Evolutionary conservation across 345 rosid species (phyloP).

Genomic region (Melaleuca alternifolia): DNA sequence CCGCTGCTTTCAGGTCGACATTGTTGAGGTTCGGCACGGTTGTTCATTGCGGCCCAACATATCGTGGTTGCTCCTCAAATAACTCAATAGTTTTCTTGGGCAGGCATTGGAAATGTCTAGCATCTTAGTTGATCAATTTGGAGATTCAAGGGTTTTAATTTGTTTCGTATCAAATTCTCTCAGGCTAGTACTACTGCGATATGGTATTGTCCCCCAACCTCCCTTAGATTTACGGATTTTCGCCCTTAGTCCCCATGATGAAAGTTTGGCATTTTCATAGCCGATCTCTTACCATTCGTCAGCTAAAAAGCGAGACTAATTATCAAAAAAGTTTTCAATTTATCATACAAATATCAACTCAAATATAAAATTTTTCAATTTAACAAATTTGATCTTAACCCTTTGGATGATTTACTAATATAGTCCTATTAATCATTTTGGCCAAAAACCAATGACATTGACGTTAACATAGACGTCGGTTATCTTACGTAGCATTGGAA

Average conservation of each 20-base stretch:
- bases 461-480: rapidly evolving
- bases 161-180: not conserved
- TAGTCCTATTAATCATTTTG: not conserved
- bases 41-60: not conserved
- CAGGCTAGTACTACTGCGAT: not conserved
- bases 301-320: not conserved
- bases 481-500: not conserved
- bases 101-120: not conserved
- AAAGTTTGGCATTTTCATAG: not conserved
- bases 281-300: rapidly evolving
- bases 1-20: not conserved
- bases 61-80: not conserved
- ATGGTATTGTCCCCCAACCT: not conserved
- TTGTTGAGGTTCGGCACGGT: not conserved
- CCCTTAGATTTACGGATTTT: not conserved
- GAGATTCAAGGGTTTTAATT: not conserved
- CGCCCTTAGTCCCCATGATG: not conserved
- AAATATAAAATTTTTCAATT: rapidly evolving
- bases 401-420: not conserved
- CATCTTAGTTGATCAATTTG: not conserved
- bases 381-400: not conserved
- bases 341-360: not conserved
- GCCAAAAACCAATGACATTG: rapidly evolving
- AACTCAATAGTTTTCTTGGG: not conserved
- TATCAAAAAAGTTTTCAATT: not conserved